Evolutionary conservation across 2,329 filamentous ascomycete species (phyloP).

Genomic region (Teratosphaeria nubilosa): DNA sequence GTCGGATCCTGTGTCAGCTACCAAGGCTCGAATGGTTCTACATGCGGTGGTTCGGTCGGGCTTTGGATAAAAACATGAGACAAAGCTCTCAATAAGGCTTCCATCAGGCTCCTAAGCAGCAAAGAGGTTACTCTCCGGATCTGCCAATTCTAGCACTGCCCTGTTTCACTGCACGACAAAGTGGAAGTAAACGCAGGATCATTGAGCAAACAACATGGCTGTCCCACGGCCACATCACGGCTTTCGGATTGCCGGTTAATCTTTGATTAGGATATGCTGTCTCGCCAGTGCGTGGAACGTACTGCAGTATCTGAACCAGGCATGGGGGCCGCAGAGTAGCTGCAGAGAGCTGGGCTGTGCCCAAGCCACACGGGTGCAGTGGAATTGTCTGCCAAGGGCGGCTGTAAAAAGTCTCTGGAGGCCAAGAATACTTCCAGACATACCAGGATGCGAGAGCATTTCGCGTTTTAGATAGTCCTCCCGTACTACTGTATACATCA

Average conservation of each 20-base stretch:
- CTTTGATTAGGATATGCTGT: not conserved
- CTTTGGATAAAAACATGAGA: not conserved
- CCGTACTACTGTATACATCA: not conserved
- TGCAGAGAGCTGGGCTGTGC: not conserved
- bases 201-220: not conserved
- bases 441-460: not conserved
- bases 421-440: not conserved
- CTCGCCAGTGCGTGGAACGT: not conserved
- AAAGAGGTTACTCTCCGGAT: not conserved
- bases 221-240: not conserved
- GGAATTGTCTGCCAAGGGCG: not conserved
- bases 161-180: not conserved
- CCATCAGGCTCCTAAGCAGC: not conserved
- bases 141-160: not conserved
- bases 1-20: not conserved
- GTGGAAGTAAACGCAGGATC: not conserved
- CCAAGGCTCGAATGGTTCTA: not conserved
- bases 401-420: not conserved
- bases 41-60: not conserved
- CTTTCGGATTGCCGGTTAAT: not conserved
- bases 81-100: not conserved
- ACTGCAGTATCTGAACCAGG: not conserved
- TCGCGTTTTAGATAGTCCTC: not conserved
- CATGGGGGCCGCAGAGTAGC: not conserved
- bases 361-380: not conserved